Base-by-base conservation (phyloP, 2,329 filamentous ascomycete genomes). In the Aspergillus sergii region DNA sequence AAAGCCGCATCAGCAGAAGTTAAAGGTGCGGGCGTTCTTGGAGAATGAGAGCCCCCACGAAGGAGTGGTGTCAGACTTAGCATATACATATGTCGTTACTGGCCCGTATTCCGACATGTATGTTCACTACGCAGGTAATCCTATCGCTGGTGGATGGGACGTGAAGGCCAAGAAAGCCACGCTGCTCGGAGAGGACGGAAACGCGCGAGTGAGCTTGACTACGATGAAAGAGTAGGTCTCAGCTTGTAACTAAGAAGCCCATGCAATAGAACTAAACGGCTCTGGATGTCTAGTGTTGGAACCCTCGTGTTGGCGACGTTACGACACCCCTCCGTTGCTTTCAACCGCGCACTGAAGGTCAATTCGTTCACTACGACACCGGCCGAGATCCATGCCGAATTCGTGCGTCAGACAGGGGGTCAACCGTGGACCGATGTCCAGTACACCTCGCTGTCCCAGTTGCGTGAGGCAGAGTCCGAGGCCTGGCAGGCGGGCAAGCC, bases 351-450 rank as follows among this genome's bases (percentile, higher is more conserved):
- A 0, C 76, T 92, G 39, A 89, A 86, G 62, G 88, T 92, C 1
- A 89, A 92, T 71, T 92, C 89, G 0, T 93, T 92, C 67, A 88
- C 89, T 0, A 83, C 85, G 2, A 91, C 87, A 0, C 85, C 88
- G 0, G 82, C 85, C 10, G 78, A 86, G 30, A 88, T 92, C 23
- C 72, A 91, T 23, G 81, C 81, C n/a, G 89, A 91, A 72, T 91
- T 89, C 69, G 87, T 91, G 77, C 85, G 81, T 67, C 89, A 91
- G 75, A 89, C 87, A 0, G 85, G 83, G 4, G 75, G 77, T 16
- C 78, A 83, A 41, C 32, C 51, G 3, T 91, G 88, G 88, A 75
- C 81, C 0, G 79, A 55, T 41, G 51, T 87, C 11, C 78, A 76
- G 9, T 82, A 85, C 66, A 87, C 82, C 1, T 72, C 87, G 3